Evolutionary conservation across 2,329 filamentous ascomycete species (phyloP).

Genomic region (Fusarium sp.): DNA sequence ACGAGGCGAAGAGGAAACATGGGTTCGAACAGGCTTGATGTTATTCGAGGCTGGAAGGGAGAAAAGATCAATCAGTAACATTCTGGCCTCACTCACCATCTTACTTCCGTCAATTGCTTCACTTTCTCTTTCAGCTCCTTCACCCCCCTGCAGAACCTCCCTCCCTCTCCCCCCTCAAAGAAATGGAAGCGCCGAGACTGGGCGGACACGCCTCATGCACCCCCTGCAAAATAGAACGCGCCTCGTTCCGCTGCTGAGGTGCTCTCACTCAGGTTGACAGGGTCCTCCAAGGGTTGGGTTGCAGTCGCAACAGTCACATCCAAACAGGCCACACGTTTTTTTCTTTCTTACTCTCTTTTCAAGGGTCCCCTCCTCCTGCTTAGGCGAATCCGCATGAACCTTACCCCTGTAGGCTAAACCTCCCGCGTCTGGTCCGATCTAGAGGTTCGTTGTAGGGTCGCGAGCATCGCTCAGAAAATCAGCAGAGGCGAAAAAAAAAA

Average conservation of each 20-base stretch:
- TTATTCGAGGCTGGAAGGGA: constrained; percentile 3
- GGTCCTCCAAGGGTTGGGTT: neutral
- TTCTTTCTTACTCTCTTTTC: neutral
- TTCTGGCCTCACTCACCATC: neutral
- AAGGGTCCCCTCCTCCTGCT: neutral
- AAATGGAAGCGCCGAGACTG: constrained; percentile 1
- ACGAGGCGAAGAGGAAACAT: constrained; percentile 8
- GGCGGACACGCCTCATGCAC: neutral
- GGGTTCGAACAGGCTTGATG: constrained; percentile 5
- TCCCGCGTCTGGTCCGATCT: constrained; percentile 43
- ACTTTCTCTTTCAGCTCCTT: neutral
- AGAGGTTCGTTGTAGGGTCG: constrained; percentile 24
- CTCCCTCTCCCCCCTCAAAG: neutral
- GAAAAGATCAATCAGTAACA: constrained; percentile 6
- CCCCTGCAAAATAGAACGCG: neutral
- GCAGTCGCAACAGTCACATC: neutral
- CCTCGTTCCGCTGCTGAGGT: constrained; percentile 11
- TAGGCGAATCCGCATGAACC: constrained; percentile 8
- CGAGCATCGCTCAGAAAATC: constrained; percentile 36
- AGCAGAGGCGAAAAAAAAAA: neutral
- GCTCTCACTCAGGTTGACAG: neutral
- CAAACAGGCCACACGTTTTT: neutral
- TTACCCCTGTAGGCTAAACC: constrained; percentile 35
- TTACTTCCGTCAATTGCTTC: neutral
- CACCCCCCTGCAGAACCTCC: neutral